Percentiles rank a stretch among this genome's conserved stretches.
These are phyloP conservation scores for Hymenoscyphus fructigenus DNA, from an alignment of 2,329 filamentous ascomycete genomes.

Conservation along the genomic window DNA sequence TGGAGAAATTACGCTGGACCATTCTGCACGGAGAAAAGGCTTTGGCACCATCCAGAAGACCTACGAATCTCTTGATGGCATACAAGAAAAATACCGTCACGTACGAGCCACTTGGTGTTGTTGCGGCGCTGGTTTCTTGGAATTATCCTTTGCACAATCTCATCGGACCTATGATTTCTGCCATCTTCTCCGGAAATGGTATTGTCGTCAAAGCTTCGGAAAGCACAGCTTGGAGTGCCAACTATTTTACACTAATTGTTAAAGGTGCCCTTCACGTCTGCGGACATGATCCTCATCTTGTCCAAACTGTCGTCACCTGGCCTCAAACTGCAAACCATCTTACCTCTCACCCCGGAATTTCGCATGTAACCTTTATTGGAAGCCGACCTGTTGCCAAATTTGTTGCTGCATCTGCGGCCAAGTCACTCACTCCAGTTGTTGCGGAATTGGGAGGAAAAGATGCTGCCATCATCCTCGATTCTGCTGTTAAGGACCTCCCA, in stretches of 20 bases:
- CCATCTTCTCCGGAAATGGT: slow-evolving; percentile 86
- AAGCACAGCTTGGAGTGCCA: slow-evolving; percentile 88
- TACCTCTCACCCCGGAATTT: slow-evolving; percentile 79
- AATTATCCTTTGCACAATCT: slow-evolving; percentile 98
- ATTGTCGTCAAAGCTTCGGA: slow-evolving; percentile 94
- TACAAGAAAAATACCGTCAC: slow-evolving; percentile 90
- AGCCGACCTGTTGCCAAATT: slow-evolving; percentile 82
- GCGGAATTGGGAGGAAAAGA: slow-evolving; percentile 96
- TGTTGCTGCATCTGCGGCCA: slow-evolving; percentile 83
- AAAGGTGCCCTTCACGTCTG: slow-evolving; percentile 78
- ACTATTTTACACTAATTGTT: slow-evolving; percentile 78
- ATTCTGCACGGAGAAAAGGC: slow-evolving; percentile 85
- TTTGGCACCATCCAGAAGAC: slow-evolving; percentile 67
- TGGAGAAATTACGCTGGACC: slow-evolving; percentile 93
- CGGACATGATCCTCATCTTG: slow-evolving; percentile 76
- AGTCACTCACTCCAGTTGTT: slow-evolving; percentile 80
- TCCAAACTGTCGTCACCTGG: slow-evolving; percentile 87
- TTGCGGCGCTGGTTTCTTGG: slow-evolving; percentile 92
- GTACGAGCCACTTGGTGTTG: slow-evolving; percentile 91
- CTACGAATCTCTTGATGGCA: slow-evolving; percentile 89
- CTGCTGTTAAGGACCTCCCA: slow-evolving; percentile 59
- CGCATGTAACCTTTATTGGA: slow-evolving; percentile 95
- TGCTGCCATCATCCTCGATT: slow-evolving; percentile 84
- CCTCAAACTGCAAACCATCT: slow-evolving; percentile 77
- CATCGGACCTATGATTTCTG: slow-evolving; percentile 84